Evolutionary conservation across 2,329 filamentous ascomycete genomes (phyloP), one percentile per base, ranked within the genome.

Genomic region (Fonsecaea pedrosoi): DNA sequence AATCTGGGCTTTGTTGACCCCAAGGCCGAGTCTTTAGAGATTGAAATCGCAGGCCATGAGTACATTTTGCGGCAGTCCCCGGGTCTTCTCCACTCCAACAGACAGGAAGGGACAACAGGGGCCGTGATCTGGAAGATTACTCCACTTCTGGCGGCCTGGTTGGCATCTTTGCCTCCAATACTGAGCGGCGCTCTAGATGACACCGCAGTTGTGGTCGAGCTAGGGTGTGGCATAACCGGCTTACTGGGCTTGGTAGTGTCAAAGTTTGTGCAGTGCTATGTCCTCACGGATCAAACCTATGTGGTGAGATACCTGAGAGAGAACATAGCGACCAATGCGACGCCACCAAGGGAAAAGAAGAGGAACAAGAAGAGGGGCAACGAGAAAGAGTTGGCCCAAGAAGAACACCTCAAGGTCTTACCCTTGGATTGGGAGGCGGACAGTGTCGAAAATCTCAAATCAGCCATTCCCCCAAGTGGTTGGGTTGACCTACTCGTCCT

Each of bases 111-210:
- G 1, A 93, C 90, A 1, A 93, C 90, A 0, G 90, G 90, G 54
- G 90, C 90, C 90, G 93, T 97, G 18, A 83, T 98, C 8, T 99
- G 95, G 95, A 93, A 91, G 78, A 90, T 97, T 72, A 94, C 92
- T 0, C 92, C 94, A 8, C 82, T 88, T 54, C 89, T 98, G 75
- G 92, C 94, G 25, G 82, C 87, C 70, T 98, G 92, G 92, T 84
- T 98, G 54, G 83, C 88, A 38, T 83, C 84, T 3, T 78, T 84
- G 1, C 75, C 78, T 35, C 93, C 92, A 76, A 77, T 87, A 0
- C 83, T 97, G 56, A 88, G 89, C 79, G 77, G 79, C 54, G 74
- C 89, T 59, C 82, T 94, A 7, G 78, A 81, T 30, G 67, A 81
- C 0, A 72, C 81, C 1, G 88, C 90, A 4, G 82, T 82, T 5